Evolutionary conservation across 2,329 filamentous ascomycete species (phyloP).

Genomic region (Furcasterigmium furcatum): DNA sequence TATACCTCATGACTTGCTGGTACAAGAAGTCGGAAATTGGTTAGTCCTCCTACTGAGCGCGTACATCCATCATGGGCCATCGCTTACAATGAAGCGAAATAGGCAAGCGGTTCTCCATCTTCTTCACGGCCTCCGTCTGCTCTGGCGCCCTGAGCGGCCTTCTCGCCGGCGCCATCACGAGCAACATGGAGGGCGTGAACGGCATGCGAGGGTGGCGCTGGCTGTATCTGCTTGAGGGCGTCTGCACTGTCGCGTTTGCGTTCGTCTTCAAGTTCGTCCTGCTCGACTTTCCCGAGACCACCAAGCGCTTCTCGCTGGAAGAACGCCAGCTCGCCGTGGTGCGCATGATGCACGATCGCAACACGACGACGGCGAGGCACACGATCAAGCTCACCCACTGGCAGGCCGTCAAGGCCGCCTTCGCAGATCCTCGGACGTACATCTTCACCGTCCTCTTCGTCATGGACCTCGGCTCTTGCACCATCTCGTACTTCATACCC

Average conservation of each 20-base stretch:
- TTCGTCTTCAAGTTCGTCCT: conserved; percentile 40
- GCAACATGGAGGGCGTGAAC: conserved; percentile 36
- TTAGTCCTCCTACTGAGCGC: neutral
- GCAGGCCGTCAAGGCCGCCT: conserved; percentile 22
- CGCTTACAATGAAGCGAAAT: neutral
- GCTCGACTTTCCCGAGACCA: conserved; percentile 45
- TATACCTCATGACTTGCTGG: conserved; percentile 47
- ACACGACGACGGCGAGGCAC: conserved; percentile 6
- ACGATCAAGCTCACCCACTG: conserved; percentile 18
- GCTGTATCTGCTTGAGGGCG: conserved; percentile 38
- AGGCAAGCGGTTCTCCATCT: conserved; percentile 47
- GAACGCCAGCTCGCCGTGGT: conserved; percentile 36
- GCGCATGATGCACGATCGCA: conserved; percentile 22
- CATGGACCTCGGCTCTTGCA: conserved; percentile 37
- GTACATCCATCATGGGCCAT: too few species aligned
- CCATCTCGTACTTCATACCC: conserved; percentile 46
- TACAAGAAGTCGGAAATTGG: conserved; percentile 42
- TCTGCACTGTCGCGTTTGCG: conserved; percentile 30
- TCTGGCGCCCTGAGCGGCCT: conserved; percentile 46
- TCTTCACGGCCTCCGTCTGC: conserved; percentile 47
- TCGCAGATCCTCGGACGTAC: conserved; percentile 44
- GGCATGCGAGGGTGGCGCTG: conserved; percentile 44
- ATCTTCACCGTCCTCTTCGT: conserved; percentile 45
- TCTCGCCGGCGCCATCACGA: conserved; percentile 40
- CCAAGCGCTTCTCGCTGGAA: conserved; percentile 29